Conservation (phyloP, 495 filamentous ascomycete species). For the Penicillium salamii region DNA sequence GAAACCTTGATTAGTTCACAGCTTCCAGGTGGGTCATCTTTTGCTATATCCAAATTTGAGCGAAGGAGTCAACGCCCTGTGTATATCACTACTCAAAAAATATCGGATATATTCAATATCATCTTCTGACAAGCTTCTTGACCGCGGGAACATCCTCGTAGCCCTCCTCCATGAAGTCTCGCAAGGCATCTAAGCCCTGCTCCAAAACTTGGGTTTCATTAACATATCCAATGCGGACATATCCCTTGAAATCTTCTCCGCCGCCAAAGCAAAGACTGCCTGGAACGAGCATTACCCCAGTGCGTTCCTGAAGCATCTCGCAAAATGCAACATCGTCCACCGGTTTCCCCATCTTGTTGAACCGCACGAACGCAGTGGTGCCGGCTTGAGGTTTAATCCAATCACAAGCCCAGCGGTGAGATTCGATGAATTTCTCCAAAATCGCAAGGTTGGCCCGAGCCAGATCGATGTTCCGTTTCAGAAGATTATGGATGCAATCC, state of each 20-base stretch:
- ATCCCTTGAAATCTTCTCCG: slow-evolving; percentile 70
- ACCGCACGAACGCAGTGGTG: slow-evolving; percentile 77
- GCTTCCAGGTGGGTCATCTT: too few species aligned
- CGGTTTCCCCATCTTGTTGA: slow-evolving; percentile 59
- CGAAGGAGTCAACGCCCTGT: too few species aligned
- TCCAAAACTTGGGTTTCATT: slow-evolving; percentile 66
- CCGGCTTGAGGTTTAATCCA: slow-evolving; percentile 81
- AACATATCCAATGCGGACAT: slow-evolving; percentile 78
- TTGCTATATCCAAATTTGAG: too few species aligned
- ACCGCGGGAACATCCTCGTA: slow-evolving; percentile 51
- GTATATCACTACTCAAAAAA: too few species aligned
- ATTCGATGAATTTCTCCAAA: slow-evolving; percentile 64
- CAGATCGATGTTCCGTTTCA: slow-evolving; percentile 67
- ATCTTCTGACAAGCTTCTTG: slow-evolving; percentile 19
- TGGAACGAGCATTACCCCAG: slow-evolving; percentile 77
- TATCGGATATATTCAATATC: too few species aligned
- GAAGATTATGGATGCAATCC: slow-evolving; percentile 61
- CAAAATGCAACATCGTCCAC: slow-evolving; percentile 75
- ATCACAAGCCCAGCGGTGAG: slow-evolving; percentile 58
- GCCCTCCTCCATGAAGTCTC: slow-evolving; percentile 59
- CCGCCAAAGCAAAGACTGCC: slow-evolving; percentile 73
- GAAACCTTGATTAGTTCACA: too few species aligned
- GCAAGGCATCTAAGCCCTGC: slow-evolving; percentile 61
- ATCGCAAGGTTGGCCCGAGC: slow-evolving; percentile 68
- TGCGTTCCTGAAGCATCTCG: slow-evolving; percentile 62